Base-by-base conservation (phyloP, 768 basidiomycete species). In the Leucocoprinus leucothites region DNA sequence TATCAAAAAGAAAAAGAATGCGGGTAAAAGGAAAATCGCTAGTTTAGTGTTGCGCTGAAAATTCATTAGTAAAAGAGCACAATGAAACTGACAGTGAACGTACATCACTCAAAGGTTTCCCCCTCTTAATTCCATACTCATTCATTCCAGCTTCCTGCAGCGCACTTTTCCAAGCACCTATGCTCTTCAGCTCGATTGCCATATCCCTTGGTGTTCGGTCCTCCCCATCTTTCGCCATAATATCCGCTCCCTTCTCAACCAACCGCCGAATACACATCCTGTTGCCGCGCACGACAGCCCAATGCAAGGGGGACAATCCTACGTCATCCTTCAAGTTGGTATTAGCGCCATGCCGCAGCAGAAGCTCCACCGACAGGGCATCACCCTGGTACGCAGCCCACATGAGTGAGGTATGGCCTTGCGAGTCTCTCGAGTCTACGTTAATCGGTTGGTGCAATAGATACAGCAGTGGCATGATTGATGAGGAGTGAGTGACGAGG, bases 381-480 rank as follows among this genome's bases (percentile, higher is more conserved):
- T 99, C 97, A 44, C 97, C 97, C 68, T 99, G 97, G 70, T 98
- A 99, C 8, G 94, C 92, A 4, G 97, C 97, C 97, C 97, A 99
- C 92, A 98, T 97, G 48, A 98, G 78, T 0, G 91, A 80, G 0
- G 96, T 97, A 66, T 98, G 97, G 0, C 97, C 97, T 63, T 92
- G 89, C 1, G 86, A 77, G 68, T 99, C 97, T 38, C 86, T 81
- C 45, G 88, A 87, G 67, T 99, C 97, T 56, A 98, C 88, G 41
- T 85, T 87, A 59, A 99, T 82, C 2, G 95, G 94, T 67, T 98
- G 95, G 66, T 96, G 92, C 5, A 98, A 79, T 22, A 97, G 76
- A 64, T 93, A 95, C 35, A 98, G 75, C 35, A 99, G 69, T 0
- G 97, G 90, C 95, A 98, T 97, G 58, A 98, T 91, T 9, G 86